Evolutionary conservation across 345 rosid genomes (phyloP), one percentile per base, ranked within the genome.

Genomic region (Eucalyptus shirleyi): DNA sequence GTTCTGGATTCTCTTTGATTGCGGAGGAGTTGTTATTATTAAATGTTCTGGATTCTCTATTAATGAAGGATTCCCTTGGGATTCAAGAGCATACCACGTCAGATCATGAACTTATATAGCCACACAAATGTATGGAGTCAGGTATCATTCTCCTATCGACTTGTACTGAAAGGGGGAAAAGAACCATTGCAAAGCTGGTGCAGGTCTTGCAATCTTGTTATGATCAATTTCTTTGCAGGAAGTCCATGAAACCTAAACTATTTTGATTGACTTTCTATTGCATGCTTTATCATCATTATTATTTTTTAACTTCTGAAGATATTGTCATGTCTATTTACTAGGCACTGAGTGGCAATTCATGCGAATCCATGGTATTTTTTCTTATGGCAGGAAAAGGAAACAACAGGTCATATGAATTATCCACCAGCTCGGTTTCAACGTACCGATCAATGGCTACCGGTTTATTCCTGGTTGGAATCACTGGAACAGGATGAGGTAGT

Each of bases 401-500:
- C 89, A 32, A 90, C 90, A 24, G 62, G 62, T 62, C 95, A 92
- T 90, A 80, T 89, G 67, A 97, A 94, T 87, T 88, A 91, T 88
- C 94, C 93, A 21, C 96, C 97, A 42, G 97, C 96, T 90, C 95
- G 98, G 53, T 98, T 98, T 92, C 98, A 98, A 88, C 93, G 99
- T 23, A 95, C 98, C 3, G 98, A 96, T 92, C 99, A 94, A 85
- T 98, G 99, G 99, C 90, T 93, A 87, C 99, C 99, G 7, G 98
- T 96, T 59, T 97, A 98, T 91, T 90, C 96, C 5, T 97, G 99
- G 99, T 90, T 98, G 89, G 99, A 98, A 55, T 94, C 98, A 49
- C 93, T 98, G 91, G 95, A 94, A 88, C 91, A 89, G 14, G 97
- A 95, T 81, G 99, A 97, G 86, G 95, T 93, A 87, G 98, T 98